Conservation (phyloP, 2,329 filamentous ascomycete genomes). For the Eurotiales sp. region DNA sequence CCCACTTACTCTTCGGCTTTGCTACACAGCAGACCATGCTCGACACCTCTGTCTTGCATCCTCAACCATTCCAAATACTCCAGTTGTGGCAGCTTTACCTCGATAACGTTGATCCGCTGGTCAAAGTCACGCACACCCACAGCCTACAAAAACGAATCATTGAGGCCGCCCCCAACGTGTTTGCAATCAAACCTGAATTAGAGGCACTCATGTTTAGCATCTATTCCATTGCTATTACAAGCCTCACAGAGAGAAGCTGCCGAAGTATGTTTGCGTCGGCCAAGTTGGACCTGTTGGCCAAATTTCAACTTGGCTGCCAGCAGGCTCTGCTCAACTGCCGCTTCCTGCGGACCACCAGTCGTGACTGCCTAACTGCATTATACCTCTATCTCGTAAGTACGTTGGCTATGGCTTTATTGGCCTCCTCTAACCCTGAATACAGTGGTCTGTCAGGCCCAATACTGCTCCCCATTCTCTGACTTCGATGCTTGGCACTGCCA, state of each 20-base stretch:
- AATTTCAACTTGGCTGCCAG: slow-evolving; percentile 45
- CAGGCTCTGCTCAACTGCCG: slow-evolving; percentile 47
- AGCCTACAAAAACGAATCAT: slow-evolving; percentile 63
- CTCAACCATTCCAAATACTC: slow-evolving; percentile 55
- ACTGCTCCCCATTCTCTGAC: slow-evolving; percentile 58
- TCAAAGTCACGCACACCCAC: slow-evolving; percentile 54
- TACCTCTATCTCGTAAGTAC: slow-evolving; percentile 53
- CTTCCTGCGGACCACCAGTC: slow-evolving; percentile 35
- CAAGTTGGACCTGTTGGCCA: slow-evolving; percentile 35
- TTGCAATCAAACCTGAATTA: slow-evolving; percentile 52
- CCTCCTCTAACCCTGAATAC: no score
- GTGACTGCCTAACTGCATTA: slow-evolving; percentile 49
- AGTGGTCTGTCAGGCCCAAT: slow-evolving; percentile 57
- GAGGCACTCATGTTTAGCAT: slow-evolving; percentile 69
- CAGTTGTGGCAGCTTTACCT: slow-evolving; percentile 64
- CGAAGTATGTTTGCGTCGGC: slow-evolving; percentile 32
- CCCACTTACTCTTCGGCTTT: no score
- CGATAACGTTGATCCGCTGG: slow-evolving; percentile 64
- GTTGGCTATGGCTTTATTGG: no score
- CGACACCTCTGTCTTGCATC: slow-evolving; percentile 49
- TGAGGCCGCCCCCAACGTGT: slow-evolving; percentile 46
- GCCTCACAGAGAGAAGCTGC: slow-evolving; percentile 56
- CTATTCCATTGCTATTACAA: slow-evolving; percentile 58
- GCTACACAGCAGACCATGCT: slow-evolving; percentile 44
- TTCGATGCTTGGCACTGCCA: slow-evolving; percentile 61